These are phyloP conservation scores for Mycena vitilis DNA, from an alignment of 768 basidiomycete genomes.

Conservation along the genomic window DNA sequence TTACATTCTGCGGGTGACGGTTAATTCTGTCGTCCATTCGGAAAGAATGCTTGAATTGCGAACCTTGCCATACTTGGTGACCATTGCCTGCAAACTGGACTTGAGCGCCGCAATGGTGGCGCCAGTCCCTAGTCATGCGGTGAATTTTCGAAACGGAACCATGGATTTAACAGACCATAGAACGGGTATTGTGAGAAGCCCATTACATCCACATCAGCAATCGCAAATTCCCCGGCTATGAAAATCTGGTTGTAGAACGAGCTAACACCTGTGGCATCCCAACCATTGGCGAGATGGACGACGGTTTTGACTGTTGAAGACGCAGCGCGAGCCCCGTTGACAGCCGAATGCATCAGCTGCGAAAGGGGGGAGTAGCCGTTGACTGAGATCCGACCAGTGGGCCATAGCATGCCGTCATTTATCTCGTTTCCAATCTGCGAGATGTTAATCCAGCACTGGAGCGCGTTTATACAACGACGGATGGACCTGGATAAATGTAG, in stretches of 20 bases:
- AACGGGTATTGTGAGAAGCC: slow-evolving; percentile 41
- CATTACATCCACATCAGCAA: slow-evolving; percentile 64
- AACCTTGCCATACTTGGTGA: slow-evolving; percentile 63
- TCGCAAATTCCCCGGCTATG: slow-evolving; percentile 61
- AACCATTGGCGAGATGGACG: slow-evolving; percentile 74
- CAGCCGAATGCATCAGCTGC: slow-evolving; percentile 70
- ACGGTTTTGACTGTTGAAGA: slow-evolving; percentile 61
- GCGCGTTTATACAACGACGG: not conserved
- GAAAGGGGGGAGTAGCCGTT: slow-evolving; percentile 65
- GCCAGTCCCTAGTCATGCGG: slow-evolving; percentile 42
- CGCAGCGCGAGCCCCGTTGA: slow-evolving; percentile 62
- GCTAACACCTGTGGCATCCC: slow-evolving; percentile 57
- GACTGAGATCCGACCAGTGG: slow-evolving; percentile 63
- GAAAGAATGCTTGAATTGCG: not conserved
- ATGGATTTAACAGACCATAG: not conserved
- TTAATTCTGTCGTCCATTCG: not conserved
- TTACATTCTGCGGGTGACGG: slow-evolving; percentile 52
- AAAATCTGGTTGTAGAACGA: slow-evolving; percentile 67
- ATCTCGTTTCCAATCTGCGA: slow-evolving; percentile 72
- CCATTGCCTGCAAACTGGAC: slow-evolving; percentile 62
- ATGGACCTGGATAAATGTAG: slow-evolving; percentile 57
- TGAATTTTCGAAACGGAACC: not conserved
- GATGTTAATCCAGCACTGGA: not conserved
- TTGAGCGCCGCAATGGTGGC: slow-evolving; percentile 65
- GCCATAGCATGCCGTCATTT: slow-evolving; percentile 74